phyloP scores from a whole-genome alignment of 1,284 basidiomycete species.

The Leccinum olivaceoglutinosum region DNA sequence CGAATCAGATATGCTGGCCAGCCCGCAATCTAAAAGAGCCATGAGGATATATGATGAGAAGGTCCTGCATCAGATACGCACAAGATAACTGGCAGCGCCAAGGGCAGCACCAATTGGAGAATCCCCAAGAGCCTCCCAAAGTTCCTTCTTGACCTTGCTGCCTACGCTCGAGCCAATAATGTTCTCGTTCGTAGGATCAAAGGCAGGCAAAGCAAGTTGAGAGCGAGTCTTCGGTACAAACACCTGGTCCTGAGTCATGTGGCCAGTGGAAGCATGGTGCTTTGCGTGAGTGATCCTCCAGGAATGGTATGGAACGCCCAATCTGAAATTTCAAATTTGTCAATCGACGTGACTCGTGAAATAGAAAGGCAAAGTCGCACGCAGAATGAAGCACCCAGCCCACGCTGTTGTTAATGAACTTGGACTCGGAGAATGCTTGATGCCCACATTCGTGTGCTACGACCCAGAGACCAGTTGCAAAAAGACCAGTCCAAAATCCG shows the following conservation, averaged over 20 bases:
- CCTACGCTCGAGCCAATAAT: conserved; percentile 64
- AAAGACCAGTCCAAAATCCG: conserved; percentile 79
- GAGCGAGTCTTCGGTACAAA: conserved; percentile 90
- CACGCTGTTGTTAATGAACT: conserved; percentile 88
- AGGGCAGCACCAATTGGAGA: conserved; percentile 80
- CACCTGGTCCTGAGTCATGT: conserved; percentile 95
- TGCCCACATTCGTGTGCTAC: conserved; percentile 92
- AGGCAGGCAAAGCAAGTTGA: conserved; percentile 57
- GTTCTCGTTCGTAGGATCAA: conserved; percentile 68
- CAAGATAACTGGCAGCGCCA: conserved; percentile 66
- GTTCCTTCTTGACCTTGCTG: conserved; percentile 70
- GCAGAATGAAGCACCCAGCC: conserved; percentile 94
- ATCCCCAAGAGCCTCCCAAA: conserved; percentile 88
- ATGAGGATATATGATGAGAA: conserved; percentile 2
- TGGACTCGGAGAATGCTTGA: conserved; percentile 95
- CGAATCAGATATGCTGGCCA: conserved; percentile 85
- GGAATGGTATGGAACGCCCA: conserved; percentile 96
- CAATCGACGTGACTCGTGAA: conserved; percentile 17
- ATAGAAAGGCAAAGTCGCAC: conserved; percentile 34
- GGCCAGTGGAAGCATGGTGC: conserved; percentile 93
- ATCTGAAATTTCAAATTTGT: conserved; percentile 40
- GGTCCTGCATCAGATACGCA: conserved; percentile 31
- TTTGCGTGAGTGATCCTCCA: conserved; percentile 97
- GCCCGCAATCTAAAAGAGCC: conserved; percentile 54
- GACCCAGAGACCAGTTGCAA: conserved; percentile 93